Base-by-base conservation (phyloP, 192 early-diverging fungal species). In the Dispira simplex region DNA sequence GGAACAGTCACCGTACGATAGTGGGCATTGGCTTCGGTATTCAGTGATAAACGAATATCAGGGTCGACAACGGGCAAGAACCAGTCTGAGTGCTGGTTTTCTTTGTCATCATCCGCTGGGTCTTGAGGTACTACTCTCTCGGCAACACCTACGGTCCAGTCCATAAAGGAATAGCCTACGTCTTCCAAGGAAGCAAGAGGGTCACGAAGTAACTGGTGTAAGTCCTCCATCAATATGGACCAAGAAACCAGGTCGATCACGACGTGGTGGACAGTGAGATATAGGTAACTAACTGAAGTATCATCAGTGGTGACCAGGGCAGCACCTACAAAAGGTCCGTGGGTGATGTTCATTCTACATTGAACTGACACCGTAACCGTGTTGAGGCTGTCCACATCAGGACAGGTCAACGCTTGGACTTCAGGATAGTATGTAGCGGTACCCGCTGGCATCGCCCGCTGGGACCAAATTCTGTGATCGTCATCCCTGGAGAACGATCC, bases 181-280 rank as follows among this genome's bases (percentile, higher is more conserved):
- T 65, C 53, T 52, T 63, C 68, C 23, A 60, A 20, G 6, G 65
- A 58, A 18, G 63, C 20, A 2, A 65, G 8, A 4, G 51, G 11
- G 12, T 56, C 66, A 21, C 44, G 43, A 44, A 58, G 0, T 10
- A 71, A 23, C 21, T 51, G 46, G 39, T 67, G 21, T 6, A 71
- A 25, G 46, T 71, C 67, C 51, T 71, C 70, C 11, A 71, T 25
- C 54, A 71, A 25, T 44, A 71, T 67, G 20, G 67, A 63, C 68
- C 65, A 66, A 11, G 70, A 71, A 11, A 71, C 70, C 1, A 66
- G 53, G 58, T 71, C 70, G 1, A 69, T 39, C 26, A 71, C 67
- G 3, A 71, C 58, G 62, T 71, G 70, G 60, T 71, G 70, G 46
- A 66, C 57, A 23, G 62, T 64, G 43, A 71, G 25, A 45, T 65